Base-by-base conservation (phyloP, 1,139 yeast species). In the Blastobotrys arbuscula region DNA sequence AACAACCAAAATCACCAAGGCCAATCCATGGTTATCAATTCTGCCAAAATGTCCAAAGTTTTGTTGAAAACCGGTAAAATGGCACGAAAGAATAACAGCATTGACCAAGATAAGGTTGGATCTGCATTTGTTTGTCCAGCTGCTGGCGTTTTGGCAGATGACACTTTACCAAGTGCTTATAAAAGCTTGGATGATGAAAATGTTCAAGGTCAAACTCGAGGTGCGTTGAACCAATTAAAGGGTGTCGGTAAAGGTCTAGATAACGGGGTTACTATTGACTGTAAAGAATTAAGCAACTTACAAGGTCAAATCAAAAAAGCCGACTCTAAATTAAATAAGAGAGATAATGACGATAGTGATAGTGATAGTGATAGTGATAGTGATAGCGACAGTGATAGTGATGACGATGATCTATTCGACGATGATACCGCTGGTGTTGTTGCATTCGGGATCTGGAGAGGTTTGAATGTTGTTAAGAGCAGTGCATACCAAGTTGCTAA, bases 361-460 rank as follows among this genome's bases (percentile, higher is more conserved):
- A 21, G 30, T 15, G 37, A 35, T 16, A 36, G 36, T 15, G 24
- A 28, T 19, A 36, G 33, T 39, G 39, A 42, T 5, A 36, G 26
- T 15, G 26, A n/a, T 13, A 31, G 30, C 18, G 21, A 40, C 4
- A 15, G 28, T 30, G 19, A 30, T 21, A 36, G 35, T 31, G 36
- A 31, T n/a, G 44, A 39, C n/a, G 41, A 42, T 16, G 43, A 38
- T 26, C 6, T 38, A n/a, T 47, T 47, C 16, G 40, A 38, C n/a
- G 31, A 13, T 18, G 20, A 42, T 30, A 47, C 49, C 19, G 49
- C 24, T 8, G 46, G 49, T 12, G 49, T 33, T 18, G 35, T 47
- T 15, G 37, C 43, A 2, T 47, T 21, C 16, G 49, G 49, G n/a
- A 21, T 45, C 2, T 44, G 18, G 35, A 44, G 47, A 13, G 45